These are phyloP conservation scores for Boletus patriciae DNA, from an alignment of 768 basidiomycete species.

Conservation along the genomic window DNA sequence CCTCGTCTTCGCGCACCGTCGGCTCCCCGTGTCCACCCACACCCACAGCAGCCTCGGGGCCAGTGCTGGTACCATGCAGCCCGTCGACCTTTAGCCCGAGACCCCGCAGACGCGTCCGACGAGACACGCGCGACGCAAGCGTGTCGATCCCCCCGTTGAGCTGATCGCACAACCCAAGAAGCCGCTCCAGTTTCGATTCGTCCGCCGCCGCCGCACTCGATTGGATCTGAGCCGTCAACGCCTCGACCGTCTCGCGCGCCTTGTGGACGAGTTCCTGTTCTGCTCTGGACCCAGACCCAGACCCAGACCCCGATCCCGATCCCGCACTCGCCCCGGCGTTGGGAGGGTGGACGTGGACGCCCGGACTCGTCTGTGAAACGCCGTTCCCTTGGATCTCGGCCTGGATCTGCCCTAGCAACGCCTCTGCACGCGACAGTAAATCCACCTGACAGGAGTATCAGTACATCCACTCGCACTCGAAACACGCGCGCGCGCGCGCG, in stretches of 20 bases:
- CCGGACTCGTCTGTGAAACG: neutral
- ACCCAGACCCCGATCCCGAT: neutral
- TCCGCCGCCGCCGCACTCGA: conserved; percentile 44
- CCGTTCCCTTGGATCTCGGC: neutral
- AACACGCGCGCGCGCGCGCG: no score
- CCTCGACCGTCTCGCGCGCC: conserved; percentile 51
- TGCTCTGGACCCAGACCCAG: neutral
- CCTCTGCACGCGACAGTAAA: conserved; percentile 38
- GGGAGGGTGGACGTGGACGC: neutral
- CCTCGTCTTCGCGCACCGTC: conserved; percentile 23
- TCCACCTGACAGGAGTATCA: conserved; percentile 9
- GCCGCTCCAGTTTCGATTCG: conserved; percentile 59
- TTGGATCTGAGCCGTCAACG: conserved; percentile 55
- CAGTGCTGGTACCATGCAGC: conserved; percentile 27
- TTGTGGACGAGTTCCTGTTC: conserved; percentile 45
- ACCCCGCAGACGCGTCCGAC: conserved; percentile 44
- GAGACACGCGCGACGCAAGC: conserved; percentile 39
- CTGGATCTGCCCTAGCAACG: conserved; percentile 42
- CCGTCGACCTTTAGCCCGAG: conserved; percentile 43
- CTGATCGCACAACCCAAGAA: conserved; percentile 72
- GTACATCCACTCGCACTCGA: neutral
- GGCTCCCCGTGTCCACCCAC: neutral
- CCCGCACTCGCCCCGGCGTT: neutral
- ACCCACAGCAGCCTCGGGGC: neutral
- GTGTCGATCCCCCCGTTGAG: conserved; percentile 58